phyloP scores from a whole-genome alignment of 2,329 filamentous ascomycete species.

The Teratosphaeria viscida region DNA sequence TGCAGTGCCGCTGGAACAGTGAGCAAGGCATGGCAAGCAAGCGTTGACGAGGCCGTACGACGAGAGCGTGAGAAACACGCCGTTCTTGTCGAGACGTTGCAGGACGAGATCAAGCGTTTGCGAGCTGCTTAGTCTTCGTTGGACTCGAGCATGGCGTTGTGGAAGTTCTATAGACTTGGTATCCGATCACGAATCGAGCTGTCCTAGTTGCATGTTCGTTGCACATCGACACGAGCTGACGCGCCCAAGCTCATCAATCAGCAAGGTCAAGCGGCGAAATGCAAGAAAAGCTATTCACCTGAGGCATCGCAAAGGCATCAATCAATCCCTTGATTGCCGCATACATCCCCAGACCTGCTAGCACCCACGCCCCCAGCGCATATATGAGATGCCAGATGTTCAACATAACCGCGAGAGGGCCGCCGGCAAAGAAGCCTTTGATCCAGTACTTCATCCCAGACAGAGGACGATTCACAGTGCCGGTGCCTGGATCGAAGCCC shows the following conservation, averaged over 20 bases:
- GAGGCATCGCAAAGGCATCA: conserved; percentile 19
- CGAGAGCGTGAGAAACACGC: conserved; percentile 14
- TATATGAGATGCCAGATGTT: conserved; percentile 31
- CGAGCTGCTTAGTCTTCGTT: neutral
- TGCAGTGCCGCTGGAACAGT: conserved; percentile 7
- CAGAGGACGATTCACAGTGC: conserved; percentile 25
- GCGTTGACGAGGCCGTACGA: conserved; percentile 15
- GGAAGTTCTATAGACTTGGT: neutral
- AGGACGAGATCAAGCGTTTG: conserved; percentile 3
- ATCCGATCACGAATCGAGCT: neutral
- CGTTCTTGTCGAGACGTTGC: conserved; percentile 7
- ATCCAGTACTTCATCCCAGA: conserved; percentile 30
- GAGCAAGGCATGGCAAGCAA: conserved; percentile 10
- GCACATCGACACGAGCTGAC: neutral
- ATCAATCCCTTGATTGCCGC: conserved; percentile 29
- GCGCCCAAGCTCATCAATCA: neutral
- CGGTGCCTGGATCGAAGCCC: conserved; percentile 34
- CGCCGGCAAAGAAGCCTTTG: conserved; percentile 29
- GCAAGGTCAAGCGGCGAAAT: conserved; percentile 7
- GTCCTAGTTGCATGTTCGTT: neutral
- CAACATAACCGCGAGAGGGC: conserved; percentile 3
- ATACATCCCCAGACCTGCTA: conserved; percentile 31
- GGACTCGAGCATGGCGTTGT: neutral
- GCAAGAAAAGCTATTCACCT: conserved; percentile 9
- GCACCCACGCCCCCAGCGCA: conserved; percentile 27